Base-by-base conservation (phyloP, 208 protist species). In the Trypanosomatidae sp. region DNA sequence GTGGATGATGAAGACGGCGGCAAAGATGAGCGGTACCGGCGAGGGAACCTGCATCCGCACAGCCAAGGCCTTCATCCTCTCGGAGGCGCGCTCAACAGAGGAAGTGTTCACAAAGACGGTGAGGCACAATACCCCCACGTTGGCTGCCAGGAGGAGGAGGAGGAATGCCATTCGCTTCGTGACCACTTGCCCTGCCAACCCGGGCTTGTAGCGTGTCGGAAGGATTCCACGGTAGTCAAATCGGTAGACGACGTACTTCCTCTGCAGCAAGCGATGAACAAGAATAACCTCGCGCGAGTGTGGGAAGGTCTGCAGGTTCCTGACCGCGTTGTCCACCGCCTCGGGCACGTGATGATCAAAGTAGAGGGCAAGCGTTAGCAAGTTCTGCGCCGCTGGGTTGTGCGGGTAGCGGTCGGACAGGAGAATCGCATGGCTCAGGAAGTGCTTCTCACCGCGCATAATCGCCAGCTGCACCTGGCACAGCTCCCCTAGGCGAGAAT, bases 141-240 rank as follows among this genome's bases (percentile, higher is more conserved):
- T 90, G 7, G 83, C 36, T 4, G 77, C 41, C 44, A 93, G 71
- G 22, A 95, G 66, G 3, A 90, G 25, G 6, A 88, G 69, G 6
- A 83, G 74, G 6, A 91, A 44, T 58, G 88, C 69, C 64, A 87
- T 81, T 25, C 88, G 82, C 58, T 86, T 87, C 19, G 88, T 89
- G 77, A 86, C 87, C 17, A 78, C 44, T 71, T 80, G 79, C 10
- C 50, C 44, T 12, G 72, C 15, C 30, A 59, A 71, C 36, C 83
- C 85, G 4, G 91, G 86, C 46, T 77, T 76, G 74, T 91, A 92
- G 44, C 64, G 82, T 41, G 85, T 74, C 0, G 87, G 91, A 33
- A 93, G 50, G 9, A 93, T 25, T 3, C 81, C 82, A 46, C 88
- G 82, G 79, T 95, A 93, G 78, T 89, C 85, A 74, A 89, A 95